phyloP scores from a whole-genome alignment of 352 stramenopile species.

The Pythium graminicola region DNA sequence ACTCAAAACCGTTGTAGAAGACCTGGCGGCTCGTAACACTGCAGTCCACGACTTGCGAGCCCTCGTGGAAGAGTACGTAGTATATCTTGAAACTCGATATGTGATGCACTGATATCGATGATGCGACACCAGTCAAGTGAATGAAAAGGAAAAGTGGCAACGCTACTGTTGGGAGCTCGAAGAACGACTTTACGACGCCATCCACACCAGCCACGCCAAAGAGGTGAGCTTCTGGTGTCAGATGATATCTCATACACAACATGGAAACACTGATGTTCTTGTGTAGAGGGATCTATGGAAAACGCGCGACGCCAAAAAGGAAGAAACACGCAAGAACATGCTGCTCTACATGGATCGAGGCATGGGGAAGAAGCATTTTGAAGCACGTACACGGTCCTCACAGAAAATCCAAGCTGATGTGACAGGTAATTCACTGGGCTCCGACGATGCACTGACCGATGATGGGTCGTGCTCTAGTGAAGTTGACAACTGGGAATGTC shows the following conservation, averaged over 20 bases:
- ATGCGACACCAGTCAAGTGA: slow-evolving; percentile 38
- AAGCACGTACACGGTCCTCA: not conserved
- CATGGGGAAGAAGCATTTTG: slow-evolving; percentile 57
- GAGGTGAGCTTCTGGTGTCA: slow-evolving; percentile 26
- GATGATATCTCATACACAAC: not conserved
- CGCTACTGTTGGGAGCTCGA: slow-evolving; percentile 72
- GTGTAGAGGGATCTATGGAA: slow-evolving; percentile 55
- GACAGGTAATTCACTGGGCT: not conserved
- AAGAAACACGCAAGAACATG: slow-evolving; percentile 62
- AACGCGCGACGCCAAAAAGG: slow-evolving; percentile 58
- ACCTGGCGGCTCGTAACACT: slow-evolving; percentile 28
- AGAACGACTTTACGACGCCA: slow-evolving; percentile 48
- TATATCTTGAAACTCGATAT: not conserved
- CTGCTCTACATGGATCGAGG: slow-evolving; percentile 63
- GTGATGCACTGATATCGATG: not conserved
- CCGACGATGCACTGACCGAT: not conserved
- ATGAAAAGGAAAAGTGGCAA: slow-evolving; percentile 73
- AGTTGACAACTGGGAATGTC: too few species aligned
- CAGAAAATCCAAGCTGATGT: not conserved
- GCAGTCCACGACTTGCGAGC: slow-evolving; percentile 44
- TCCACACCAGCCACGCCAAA: slow-evolving; percentile 46
- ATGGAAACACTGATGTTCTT: not conserved
- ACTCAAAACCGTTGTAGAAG: slow-evolving; percentile 25
- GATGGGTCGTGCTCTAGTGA: too few species aligned
- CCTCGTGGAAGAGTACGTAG: slow-evolving; percentile 55